Evolutionary conservation across 768 basidiomycete genomes (phyloP).

Genomic region (Obba rivulosa): DNA sequence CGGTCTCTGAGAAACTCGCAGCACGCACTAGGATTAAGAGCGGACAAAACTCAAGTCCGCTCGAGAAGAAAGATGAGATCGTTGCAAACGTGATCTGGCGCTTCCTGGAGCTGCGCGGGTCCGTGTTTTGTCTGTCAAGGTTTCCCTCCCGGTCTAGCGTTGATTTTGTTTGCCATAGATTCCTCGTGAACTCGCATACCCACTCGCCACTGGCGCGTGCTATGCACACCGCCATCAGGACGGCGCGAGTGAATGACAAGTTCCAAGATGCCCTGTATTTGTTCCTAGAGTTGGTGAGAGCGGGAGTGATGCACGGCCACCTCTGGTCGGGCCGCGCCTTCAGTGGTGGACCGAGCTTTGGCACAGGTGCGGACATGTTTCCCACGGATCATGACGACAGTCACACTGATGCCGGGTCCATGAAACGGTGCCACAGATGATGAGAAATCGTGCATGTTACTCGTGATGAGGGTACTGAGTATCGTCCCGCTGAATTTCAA

Average conservation of each 20-base stretch:
- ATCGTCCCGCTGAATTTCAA: constrained; percentile 94
- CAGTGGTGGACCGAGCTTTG: constrained; percentile 94
- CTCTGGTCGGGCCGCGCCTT: constrained; percentile 84
- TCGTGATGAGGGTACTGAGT: constrained; percentile 95
- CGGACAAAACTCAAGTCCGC: constrained; percentile 35
- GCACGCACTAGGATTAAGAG: constrained; percentile 70
- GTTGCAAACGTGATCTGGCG: constrained; percentile 99
- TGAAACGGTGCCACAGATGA: constrained; percentile 53
- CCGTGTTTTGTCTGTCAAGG: constrained; percentile 27
- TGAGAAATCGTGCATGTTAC: constrained; percentile 88
- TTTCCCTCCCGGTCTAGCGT: neutral
- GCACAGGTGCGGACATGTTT: constrained; percentile 57
- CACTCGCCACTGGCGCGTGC: constrained; percentile 90
- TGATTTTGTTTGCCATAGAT: constrained; percentile 40
- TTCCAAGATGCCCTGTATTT: constrained; percentile 96
- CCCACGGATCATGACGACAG: constrained; percentile 25
- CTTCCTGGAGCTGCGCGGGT: constrained; percentile 95
- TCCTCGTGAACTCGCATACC: constrained; percentile 81
- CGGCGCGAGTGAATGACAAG: constrained; percentile 88
- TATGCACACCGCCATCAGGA: constrained; percentile 76
- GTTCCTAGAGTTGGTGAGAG: constrained; percentile 91
- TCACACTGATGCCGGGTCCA: constrained; percentile 19
- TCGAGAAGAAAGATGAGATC: constrained; percentile 98
- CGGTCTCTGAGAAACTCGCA: constrained; percentile 75
- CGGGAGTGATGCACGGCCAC: constrained; percentile 95